A percentile compares a stretch with the other conserved stretches of the same genome.
Evolutionary conservation across 176 grass and related monocot genomes (phyloP).

Genomic region (Paspalum notatum): DNA sequence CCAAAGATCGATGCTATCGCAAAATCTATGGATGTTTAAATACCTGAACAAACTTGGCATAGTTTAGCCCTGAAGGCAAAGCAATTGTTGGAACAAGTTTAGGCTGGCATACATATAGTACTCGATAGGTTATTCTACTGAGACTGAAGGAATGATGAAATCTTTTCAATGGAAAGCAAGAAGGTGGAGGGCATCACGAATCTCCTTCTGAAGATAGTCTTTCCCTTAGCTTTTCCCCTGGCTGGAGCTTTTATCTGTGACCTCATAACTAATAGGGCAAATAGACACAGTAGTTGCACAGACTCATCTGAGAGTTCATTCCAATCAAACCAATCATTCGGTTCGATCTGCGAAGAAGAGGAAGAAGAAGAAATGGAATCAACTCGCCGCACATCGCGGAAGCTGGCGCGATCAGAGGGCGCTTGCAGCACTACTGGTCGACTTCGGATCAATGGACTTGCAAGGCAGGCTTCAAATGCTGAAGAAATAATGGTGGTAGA

Average conservation of each 20-base stretch:
- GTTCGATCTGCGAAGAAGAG: conserved; percentile 43
- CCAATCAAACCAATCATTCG: conserved; percentile 41
- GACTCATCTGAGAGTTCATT: conserved; percentile 21
- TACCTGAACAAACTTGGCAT: conserved; percentile 45
- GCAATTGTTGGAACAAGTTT: conserved; percentile 52
- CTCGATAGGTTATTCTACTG: conserved; percentile 39
- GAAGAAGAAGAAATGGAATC: conserved; percentile 51
- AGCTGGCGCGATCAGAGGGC: conserved; percentile 29
- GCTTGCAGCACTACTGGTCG: conserved; percentile 32
- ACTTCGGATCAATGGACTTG: conserved; percentile 14
- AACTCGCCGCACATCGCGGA: neutral
- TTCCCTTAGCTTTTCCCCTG: conserved; percentile 64
- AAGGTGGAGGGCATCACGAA: conserved; percentile 56
- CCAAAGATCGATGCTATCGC: neutral
- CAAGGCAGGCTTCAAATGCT: conserved; percentile 24
- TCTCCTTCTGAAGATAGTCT: conserved; percentile 67
- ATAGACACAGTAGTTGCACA: conserved; percentile 33
- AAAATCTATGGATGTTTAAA: conserved; percentile 21
- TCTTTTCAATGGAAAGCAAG: conserved; percentile 70
- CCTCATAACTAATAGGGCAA: conserved; percentile 45
- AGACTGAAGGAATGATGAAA: conserved; percentile 38
- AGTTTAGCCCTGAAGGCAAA: conserved; percentile 70
- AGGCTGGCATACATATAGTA: conserved; percentile 36
- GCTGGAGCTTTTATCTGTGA: conserved; percentile 72
- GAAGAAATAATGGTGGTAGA: conserved; percentile 39